Conservation (phyloP, 371 early-diverging fungal genomes). For the Dentiscutata heterogama region DNA sequence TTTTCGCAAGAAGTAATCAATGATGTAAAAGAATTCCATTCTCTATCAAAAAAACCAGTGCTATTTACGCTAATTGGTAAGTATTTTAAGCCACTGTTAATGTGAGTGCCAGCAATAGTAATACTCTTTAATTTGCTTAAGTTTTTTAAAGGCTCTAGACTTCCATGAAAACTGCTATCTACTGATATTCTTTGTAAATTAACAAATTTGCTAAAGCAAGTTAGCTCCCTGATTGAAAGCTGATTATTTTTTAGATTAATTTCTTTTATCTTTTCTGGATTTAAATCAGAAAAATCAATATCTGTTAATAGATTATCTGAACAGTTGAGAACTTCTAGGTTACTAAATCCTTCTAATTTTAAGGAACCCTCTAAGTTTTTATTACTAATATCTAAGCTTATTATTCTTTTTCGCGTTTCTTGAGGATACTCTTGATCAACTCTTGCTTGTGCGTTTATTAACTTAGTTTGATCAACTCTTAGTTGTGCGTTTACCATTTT, state of each 20-base stretch:
- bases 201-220: neutral
- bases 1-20: no score
- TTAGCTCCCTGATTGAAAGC: neutral
- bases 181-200: conserved; percentile 14
- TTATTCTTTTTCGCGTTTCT: no score
- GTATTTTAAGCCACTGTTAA: conserved; percentile 5
- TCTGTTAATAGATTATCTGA: conserved; percentile 4
- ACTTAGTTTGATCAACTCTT: no score
- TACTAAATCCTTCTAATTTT: neutral
- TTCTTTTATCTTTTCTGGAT: neutral
- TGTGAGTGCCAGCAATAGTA: conserved; percentile 6
- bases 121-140: neutral
- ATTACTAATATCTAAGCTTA: no score
- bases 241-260: conserved; percentile 14
- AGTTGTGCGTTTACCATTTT: no score
- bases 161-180: conserved; percentile 16
- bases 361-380: neutral
- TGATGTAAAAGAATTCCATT: no score
- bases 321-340: conserved; percentile 13
- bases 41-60: no score
- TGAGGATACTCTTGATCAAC: no score
- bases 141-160: neutral
- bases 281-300: neutral
- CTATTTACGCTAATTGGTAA: conserved; percentile 1
- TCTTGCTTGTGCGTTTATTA: no score